Percentiles rank a stretch among this genome's conserved stretches.
Evolutionary conservation across 495 filamentous ascomycete species (phyloP).

Genomic region (Podospora conica): DNA sequence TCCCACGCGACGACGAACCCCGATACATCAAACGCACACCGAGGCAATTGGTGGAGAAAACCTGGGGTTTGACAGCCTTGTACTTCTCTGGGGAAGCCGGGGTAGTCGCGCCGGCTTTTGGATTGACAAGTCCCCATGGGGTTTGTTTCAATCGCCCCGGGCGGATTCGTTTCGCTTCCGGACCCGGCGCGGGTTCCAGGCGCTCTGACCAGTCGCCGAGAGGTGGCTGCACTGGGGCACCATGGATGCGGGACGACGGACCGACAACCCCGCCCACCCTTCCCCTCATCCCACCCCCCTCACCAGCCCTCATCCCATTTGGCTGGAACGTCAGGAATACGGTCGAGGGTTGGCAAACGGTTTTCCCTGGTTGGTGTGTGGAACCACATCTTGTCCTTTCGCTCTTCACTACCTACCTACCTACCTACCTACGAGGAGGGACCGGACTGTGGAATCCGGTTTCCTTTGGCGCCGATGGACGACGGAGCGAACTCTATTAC

Average conservation of each 20-base stretch:
- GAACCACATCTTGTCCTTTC: background rate
- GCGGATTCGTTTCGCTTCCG: background rate
- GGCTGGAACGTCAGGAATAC: background rate
- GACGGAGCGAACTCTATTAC: background rate
- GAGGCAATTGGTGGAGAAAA: background rate
- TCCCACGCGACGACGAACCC: background rate
- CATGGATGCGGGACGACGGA: slow-evolving; percentile 6
- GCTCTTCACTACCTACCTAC: background rate
- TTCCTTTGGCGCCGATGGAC: background rate
- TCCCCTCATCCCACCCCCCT: background rate
- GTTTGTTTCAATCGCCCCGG: background rate
- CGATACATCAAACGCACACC: background rate
- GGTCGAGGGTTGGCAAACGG: background rate
- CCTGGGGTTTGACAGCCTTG: background rate
- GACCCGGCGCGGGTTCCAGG: background rate
- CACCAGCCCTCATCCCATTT: background rate
- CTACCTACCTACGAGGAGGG: background rate
- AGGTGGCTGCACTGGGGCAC: slow-evolving; percentile 2
- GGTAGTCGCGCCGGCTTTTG: background rate
- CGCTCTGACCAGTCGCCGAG: background rate
- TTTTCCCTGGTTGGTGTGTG: background rate
- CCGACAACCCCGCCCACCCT: background rate
- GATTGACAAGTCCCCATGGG: background rate
- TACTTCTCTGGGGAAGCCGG: background rate
- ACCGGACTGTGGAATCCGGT: background rate